Evolutionary conservation across 139 green algal genomes (phyloP), one percentile per base, ranked within the genome.

Genomic region (Closterium sp.): DNA sequence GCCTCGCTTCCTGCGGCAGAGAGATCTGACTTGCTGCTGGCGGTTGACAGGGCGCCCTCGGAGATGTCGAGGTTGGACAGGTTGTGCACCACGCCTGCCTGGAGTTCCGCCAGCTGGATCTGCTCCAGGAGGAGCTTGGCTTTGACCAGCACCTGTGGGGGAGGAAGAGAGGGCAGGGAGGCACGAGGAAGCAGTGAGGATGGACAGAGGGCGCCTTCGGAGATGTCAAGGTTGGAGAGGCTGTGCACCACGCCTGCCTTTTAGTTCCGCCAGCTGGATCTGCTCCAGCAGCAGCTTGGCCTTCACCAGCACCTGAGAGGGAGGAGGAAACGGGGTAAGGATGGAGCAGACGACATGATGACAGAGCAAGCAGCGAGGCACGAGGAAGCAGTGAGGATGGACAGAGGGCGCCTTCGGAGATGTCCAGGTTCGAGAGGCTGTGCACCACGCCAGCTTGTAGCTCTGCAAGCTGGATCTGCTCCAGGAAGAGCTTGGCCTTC

Each of bases 381-480:
- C n/a, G n/a, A n/a, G n/a, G n/a, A n/a, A n/a, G n/a, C n/a, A n/a
- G n/a, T n/a, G n/a, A n/a, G n/a, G n/a, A n/a, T n/a, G n/a, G n/a
- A n/a, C n/a, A n/a, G n/a, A n/a, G n/a, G n/a, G n/a, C n/a, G 55
- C 16, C 55, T 19, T 76, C 55, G 55, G 55, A 76, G 55, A 76
- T 76, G 16, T 93, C 91, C 84, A 86, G 89, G 25, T 84, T 43
- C 1, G 95, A 97, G 34, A 99, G 97, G 0, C 95, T 95, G 38
- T 97, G 95, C 0, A 96, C 96, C n/a, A 98, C 97, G 76, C 97
- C 95, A 0, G 94, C 94, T 96, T n/a, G 95, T 91, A 99, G 95
- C 94, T 99, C 97, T 4, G 95, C 96, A 88, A 98, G 96, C 89
- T 99, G 95, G 83, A 92, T 97, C 38, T 98, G 95, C 95, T 99